Conservation (phyloP, 1,284 basidiomycete species). For the Ustilago loliicola region DNA sequence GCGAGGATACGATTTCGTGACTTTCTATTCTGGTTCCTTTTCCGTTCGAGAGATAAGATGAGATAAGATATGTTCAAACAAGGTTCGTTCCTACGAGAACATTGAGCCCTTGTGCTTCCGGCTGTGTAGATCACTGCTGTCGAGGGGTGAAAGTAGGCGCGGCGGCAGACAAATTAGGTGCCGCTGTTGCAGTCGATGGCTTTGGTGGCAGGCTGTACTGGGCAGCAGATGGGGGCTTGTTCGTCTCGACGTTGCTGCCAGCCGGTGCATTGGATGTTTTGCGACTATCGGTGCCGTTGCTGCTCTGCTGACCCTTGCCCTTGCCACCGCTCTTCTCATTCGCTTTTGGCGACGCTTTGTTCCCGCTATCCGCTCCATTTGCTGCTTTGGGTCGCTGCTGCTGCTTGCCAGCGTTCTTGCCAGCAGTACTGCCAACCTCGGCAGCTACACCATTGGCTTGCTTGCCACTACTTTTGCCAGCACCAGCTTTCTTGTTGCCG, state of each 20-base stretch:
- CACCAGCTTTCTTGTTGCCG: slow-evolving; percentile 27
- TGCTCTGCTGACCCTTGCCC: slow-evolving; percentile 10
- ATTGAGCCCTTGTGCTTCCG: too few species aligned
- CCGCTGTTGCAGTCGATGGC: slow-evolving; percentile 13
- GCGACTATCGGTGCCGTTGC: neutral
- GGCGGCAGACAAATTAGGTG: slow-evolving; percentile 30
- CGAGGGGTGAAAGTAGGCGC: slow-evolving; percentile 38
- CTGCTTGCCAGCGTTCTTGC: slow-evolving; percentile 3
- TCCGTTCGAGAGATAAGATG: too few species aligned
- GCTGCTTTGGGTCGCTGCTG: neutral
- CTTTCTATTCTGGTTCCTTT: neutral
- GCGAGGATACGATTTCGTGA: slow-evolving; percentile 3
- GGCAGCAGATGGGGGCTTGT: neutral
- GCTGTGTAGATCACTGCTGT: slow-evolving; percentile 16
- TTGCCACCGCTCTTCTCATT: slow-evolving; percentile 7
- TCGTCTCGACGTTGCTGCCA: slow-evolving; percentile 3
- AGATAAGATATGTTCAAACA: neutral
- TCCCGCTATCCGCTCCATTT: slow-evolving; percentile 4
- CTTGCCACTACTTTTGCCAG: slow-evolving; percentile 12
- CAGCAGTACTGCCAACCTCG: neutral
- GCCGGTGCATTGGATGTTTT: neutral
- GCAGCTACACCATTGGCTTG: slow-evolving; percentile 14
- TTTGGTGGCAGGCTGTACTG: slow-evolving; percentile 24
- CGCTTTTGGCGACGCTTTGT: slow-evolving; percentile 16
- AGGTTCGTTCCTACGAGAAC: too few species aligned